Conservation (phyloP, 129 eudicot species). For the Flaveria robusta region DNA sequence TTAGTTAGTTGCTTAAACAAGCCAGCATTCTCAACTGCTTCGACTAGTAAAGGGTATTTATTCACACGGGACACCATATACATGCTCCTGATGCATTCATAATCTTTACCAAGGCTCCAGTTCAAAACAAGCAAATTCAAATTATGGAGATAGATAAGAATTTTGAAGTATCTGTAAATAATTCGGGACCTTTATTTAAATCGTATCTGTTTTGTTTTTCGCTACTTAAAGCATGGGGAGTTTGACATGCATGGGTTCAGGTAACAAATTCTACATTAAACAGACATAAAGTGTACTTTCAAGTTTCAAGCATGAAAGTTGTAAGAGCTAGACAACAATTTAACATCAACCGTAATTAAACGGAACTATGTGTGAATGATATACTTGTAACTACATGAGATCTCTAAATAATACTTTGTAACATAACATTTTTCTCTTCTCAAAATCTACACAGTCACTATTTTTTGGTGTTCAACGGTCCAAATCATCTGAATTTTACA, state of each 20-base stretch:
- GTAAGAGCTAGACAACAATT: background rate
- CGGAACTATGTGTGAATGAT: background rate
- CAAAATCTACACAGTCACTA: background rate
- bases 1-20: background rate
- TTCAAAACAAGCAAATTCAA: background rate
- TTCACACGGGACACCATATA: background rate
- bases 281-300: background rate
- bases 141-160: no score
- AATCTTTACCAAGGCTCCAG: background rate
- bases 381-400: background rate
- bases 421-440: background rate
- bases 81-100: background rate
- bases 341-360: background rate
- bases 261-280: background rate
- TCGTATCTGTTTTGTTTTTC: background rate
- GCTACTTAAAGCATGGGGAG: background rate
- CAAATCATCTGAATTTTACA: background rate
- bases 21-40: background rate
- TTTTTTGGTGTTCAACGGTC: background rate
- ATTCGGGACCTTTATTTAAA: background rate
- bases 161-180: no score
- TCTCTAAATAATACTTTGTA: background rate
- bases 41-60: background rate
- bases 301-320: background rate
- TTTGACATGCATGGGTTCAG: constrained; percentile 3